Evolutionary conservation across 2,329 filamentous ascomycete genomes (phyloP), one percentile per base, ranked within the genome.

Genomic region (Beauveria australis): DNA sequence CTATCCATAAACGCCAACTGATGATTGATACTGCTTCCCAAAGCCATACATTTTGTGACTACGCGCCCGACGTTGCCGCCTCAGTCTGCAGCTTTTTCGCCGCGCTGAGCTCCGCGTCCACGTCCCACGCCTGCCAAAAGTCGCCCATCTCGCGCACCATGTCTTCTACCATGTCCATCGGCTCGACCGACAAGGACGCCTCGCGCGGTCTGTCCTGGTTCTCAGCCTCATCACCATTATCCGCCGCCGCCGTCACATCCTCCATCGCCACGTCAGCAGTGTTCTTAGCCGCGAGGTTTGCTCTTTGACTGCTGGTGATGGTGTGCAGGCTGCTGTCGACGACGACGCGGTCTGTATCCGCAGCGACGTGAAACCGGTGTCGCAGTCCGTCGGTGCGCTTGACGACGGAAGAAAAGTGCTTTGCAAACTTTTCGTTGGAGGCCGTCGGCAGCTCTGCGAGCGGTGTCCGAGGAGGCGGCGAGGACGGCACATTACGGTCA

Each of bases 391-490:
- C 70, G 56, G 68, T 66, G 19, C 73, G 73, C 24, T 68, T 71
- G n/a, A 73, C 75, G 44, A 81, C 71, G 0, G 72, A 73, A 30
- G 74, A 72, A 63, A 83, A 83, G 64, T 82, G 79, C n/a, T 74
- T 74, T 19, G 68, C 70, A 54, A 81, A 83, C 54, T 71, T 75
- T 37, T 72, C 67, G 55, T 73, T 71, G 8, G 71, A 68, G 2
- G 69, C 71, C 2, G 67, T 68, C 2, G 71, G 72, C 6, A 78
- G 65, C 8, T 75, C 69, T 24, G 70, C 65, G 9, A 75, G 66
- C 1, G 70, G 64, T 10, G 66, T 68, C 9, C 71, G 66, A 7
- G 79, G 79, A 1, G 79, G 79, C 6, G 80, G 79, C 8, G 79
- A 81, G 7, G 70, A 65, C 7, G 68, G 69, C 47, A 48, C 51